Base-by-base conservation (phyloP, 2,329 filamentous ascomycete species). In the Verticillium zaregamsianum region DNA sequence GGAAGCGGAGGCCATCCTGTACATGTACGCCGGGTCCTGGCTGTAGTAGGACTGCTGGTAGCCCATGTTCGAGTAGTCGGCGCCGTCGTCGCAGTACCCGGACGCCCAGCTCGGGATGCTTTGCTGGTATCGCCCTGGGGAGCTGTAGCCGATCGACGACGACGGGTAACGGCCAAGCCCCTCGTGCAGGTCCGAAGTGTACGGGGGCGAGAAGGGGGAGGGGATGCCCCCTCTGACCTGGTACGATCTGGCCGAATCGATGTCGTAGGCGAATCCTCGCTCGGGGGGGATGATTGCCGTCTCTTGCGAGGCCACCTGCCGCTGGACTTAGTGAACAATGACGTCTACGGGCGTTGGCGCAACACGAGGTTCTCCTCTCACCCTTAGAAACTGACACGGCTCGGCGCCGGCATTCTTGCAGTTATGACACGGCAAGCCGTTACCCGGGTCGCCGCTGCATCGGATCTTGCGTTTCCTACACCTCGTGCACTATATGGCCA, bases 381-480 rank as follows among this genome's bases (percentile, higher is more conserved):
- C 94, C 75, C 94, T 85, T 65, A 96, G 80, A 71, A 96, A 97
- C 62, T 89, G 85, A 72, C 94, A 97, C 6, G 82, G 79, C 25
- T 88, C 85, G 31, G 84, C 79, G 14, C 90, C 90, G 59, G 93
- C 89, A 64, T 82, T 86, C 69, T 87, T 90, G 79, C 94, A 98
- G 74, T 93, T 96, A 12, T 84, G 80, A 75, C 94, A 98, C n/a
- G 89, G 87, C 45, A 80, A 77, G n/a, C 90, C 90, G 69, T 89
- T 86, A 35, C 90, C 90, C 37, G 84, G 81, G 72, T 97, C 92
- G 54, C 94, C 94, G 70, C 91, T 96, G 78, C 94, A 98, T 68
- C 92, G 90, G 69, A 98, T 98, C 81, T 98, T 98, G 63, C 94
- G 86, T 78, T 94, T 93, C 64, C 94, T 87, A 76, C 94, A 98